A percentile compares a stretch with the other conserved stretches of the same genome.
Evolutionary conservation across 2,329 filamentous ascomycete species (phyloP).

Genomic region (Juglanconis oblonga): DNA sequence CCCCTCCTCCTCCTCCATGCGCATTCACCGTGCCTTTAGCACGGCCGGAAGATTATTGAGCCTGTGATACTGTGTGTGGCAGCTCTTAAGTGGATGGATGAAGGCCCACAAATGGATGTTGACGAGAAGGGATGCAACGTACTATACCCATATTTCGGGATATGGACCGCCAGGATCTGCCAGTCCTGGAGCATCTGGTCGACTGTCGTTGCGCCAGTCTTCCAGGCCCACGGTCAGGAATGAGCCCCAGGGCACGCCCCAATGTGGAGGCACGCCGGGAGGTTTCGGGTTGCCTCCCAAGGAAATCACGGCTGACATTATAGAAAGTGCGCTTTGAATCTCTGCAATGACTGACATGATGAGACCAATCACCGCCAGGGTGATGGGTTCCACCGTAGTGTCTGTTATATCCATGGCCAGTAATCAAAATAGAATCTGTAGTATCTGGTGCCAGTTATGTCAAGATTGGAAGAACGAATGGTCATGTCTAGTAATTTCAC

Average conservation of each 20-base stretch:
- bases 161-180: not conserved
- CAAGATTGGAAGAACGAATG: not conserved
- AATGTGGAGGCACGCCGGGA: not conserved
- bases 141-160: not conserved
- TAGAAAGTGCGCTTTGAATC: not conserved
- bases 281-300: not conserved
- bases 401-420: not conserved
- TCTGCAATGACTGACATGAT: not conserved
- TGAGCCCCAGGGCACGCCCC: not conserved
- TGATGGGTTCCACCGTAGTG: not conserved
- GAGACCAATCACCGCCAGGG: not conserved
- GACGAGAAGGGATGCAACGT: not conserved
- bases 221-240: not conserved
- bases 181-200: not conserved
- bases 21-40: too few relatives aligned
- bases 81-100: too few relatives aligned
- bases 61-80: too few relatives aligned
- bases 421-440: not conserved
- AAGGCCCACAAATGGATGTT: too few relatives aligned
- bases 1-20: too few relatives aligned
- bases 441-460: too few relatives aligned
- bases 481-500: too few relatives aligned
- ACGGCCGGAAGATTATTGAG: too few relatives aligned
- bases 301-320: not conserved
- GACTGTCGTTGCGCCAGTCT: not conserved